Percentiles rank a stretch among this genome's conserved stretches.
Evolutionary conservation across 176 grass and related monocot species (phyloP).

Genomic region (Aegilops speltoides): DNA sequence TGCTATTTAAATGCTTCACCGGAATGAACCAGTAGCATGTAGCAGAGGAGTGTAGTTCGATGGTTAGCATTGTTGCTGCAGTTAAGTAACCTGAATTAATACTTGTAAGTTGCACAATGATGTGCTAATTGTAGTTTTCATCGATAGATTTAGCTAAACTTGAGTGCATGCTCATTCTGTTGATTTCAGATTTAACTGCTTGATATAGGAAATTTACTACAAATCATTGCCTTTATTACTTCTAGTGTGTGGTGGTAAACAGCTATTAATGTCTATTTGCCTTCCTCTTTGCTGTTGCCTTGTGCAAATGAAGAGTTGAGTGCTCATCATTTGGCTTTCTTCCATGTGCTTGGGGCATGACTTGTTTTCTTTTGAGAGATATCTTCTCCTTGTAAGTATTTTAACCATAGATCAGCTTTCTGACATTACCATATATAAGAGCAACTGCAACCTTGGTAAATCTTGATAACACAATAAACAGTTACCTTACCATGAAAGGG

Average conservation of each 20-base stretch:
- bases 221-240: slow-evolving; percentile 28
- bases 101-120: neutral
- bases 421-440: neutral
- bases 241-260: slow-evolving; percentile 13
- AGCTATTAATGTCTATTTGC: slow-evolving; percentile 21
- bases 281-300: slow-evolving; percentile 7
- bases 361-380: slow-evolving; percentile 8
- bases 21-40: neutral
- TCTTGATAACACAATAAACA: neutral
- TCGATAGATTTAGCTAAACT: slow-evolving; percentile 26
- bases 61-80: neutral
- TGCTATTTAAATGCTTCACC: slow-evolving; percentile 10
- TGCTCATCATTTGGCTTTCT: slow-evolving; percentile 16
- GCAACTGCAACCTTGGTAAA: neutral
- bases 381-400: slow-evolving; percentile 15
- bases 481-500: neutral
- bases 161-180: slow-evolving; percentile 21
- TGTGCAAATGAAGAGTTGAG: slow-evolving; percentile 2
- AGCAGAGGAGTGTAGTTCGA: neutral
- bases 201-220: slow-evolving; percentile 35
- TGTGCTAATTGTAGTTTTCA: slow-evolving; percentile 10
- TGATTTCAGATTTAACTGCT: slow-evolving; percentile 38
- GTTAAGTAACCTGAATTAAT: slow-evolving; percentile 16
- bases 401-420: neutral
- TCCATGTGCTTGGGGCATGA: neutral